Base-by-base conservation (phyloP, 371 early-diverging fungal species). In the Astathelohania contejeani region DNA sequence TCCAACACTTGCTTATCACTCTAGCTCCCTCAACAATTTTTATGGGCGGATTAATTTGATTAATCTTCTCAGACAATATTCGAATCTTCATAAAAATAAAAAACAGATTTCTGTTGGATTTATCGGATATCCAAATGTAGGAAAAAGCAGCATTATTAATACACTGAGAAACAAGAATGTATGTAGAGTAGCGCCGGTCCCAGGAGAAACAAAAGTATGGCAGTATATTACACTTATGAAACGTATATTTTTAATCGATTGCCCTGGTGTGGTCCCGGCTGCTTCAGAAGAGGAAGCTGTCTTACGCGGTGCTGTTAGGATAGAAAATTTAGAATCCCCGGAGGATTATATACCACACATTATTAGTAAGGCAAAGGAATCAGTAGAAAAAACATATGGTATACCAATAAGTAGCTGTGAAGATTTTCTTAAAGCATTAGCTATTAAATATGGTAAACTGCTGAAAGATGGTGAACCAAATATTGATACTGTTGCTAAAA, bases 121-220 rank as follows among this genome's bases (percentile, higher is more conserved):
- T 57, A 82, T 94, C 53, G 95, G 95, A 37, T 92, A 90, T 73
- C 93, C 93, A 44, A 86, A 90, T 79, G 82, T 88, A 26, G 35
- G 70, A 69, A 76, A 78, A 72, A 84, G 85, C 55, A 88, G 88
- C 63, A 90, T 97, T 70, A 97, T 97, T 75, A 97, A 97, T 78
- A 88, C 93, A 7, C 78, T 97, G 42, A 81, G 86, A 65, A 79
- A 80, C 49, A 92, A 93, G 76, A 84, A 86, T 74, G 95, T 93
- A 22, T 95, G 95, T 80, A 86, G 77, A 42, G 92, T 92, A 14
- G 98, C 98, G 9, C 98, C 98, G 1, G 80, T 95, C 55, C 93
- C 98, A 26, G 98, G 98, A 47, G 92, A 97, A 72, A 97, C 98
- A 53, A 97, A 92, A 78, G 87, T 89, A 56, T 97, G 95, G 95